These are phyloP conservation scores for Phytophthora pinifolia DNA, from an alignment of 352 stramenopile genomes.

Conservation along the genomic window DNA sequence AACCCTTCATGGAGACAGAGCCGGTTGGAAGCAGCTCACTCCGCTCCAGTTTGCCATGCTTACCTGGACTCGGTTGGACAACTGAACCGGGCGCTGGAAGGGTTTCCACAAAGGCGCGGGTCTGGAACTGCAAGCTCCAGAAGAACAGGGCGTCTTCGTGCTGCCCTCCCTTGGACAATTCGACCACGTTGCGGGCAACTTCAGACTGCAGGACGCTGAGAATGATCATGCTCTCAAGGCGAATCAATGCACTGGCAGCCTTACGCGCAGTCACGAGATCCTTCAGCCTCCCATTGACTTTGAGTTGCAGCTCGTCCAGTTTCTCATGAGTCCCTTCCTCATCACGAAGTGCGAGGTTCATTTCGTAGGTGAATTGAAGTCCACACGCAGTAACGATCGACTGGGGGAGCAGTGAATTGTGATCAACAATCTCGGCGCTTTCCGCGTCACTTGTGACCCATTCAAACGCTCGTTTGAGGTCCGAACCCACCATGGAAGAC, in stretches of 20 bases:
- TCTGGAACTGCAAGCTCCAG: constrained; percentile 47
- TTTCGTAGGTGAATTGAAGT: constrained; percentile 38
- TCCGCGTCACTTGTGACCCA: constrained; percentile 13
- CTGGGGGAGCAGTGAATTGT: constrained; percentile 30
- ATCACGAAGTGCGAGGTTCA: constrained; percentile 21
- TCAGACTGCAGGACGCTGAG: constrained; percentile 26
- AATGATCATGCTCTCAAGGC: constrained; percentile 37
- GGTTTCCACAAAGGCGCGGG: constrained; percentile 20
- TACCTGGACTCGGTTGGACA: constrained; percentile 12
- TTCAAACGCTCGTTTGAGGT: constrained; percentile 36
- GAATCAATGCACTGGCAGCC: constrained; percentile 3
- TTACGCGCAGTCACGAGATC: constrained; percentile 4
- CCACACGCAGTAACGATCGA: constrained; percentile 26
- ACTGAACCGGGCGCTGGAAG: neutral
- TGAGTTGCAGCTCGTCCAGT: constrained; percentile 5
- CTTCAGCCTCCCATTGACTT: neutral
- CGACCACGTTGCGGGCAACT: constrained; percentile 13
- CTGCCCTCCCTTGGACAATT: constrained; percentile 14
- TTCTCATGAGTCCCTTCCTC: neutral
- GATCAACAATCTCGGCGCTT: neutral
- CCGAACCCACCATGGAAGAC: constrained; percentile 35
- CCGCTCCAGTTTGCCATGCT: constrained; percentile 18
- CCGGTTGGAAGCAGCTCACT: constrained; percentile 19
- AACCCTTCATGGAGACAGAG: constrained; percentile 9
- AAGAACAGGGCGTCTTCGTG: constrained; percentile 37